phyloP scores from a whole-genome alignment of 306 rosid genomes.

The Benincasa hispida region DNA sequence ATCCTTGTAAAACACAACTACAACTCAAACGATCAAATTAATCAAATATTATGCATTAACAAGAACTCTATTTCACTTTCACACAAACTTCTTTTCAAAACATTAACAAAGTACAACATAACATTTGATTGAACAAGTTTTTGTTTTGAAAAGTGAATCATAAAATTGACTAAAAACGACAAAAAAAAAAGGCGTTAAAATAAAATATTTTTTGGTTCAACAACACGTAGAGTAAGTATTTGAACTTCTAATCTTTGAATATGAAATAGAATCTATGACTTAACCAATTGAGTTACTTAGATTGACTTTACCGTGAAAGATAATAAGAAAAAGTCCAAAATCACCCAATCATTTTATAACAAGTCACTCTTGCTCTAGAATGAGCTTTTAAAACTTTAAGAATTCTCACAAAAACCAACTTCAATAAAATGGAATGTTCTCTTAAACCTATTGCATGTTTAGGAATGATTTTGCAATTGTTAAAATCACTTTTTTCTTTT shows the following conservation, averaged over 20 bases:
- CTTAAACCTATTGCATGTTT: no score
- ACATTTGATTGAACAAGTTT: background rate
- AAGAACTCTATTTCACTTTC: background rate
- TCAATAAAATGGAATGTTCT: background rate
- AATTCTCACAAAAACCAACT: background rate
- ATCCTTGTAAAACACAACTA: background rate
- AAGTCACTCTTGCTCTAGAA: background rate
- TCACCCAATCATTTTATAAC: background rate
- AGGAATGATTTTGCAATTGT: no score
- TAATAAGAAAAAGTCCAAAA: background rate
- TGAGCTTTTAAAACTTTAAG: no score
- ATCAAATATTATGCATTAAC: background rate
- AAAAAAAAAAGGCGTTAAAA: background rate
- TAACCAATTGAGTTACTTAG: background rate
- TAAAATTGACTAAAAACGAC: background rate
- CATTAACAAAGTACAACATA: no score
- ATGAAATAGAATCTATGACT: no score
- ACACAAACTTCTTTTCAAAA: no score
- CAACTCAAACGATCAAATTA: background rate
- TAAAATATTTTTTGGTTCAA: no score
- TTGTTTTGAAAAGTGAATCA: background rate
- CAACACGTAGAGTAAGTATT: no score
- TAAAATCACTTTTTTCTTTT: no score
- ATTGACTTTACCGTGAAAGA: background rate
- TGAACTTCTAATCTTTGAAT: no score